Evolutionary conservation across 2,329 filamentous ascomycete species (phyloP).

Genomic region (Ceratocystis albifundus): DNA sequence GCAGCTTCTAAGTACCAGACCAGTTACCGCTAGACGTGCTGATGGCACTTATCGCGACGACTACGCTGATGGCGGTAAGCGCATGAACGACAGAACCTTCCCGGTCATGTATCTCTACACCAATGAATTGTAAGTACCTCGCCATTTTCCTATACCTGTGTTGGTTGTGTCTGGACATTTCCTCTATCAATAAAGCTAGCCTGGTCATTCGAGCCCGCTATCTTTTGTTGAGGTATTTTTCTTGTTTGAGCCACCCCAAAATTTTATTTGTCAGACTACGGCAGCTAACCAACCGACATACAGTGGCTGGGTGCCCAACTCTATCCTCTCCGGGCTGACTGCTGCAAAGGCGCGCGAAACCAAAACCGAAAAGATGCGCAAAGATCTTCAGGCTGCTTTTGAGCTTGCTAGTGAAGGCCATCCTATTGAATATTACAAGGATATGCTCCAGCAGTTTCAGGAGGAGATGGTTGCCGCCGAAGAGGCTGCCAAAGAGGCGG

Average conservation of each 20-base stretch:
- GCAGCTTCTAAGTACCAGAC: slow-evolving; percentile 62
- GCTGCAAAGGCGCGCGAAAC: slow-evolving; percentile 57
- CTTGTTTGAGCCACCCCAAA: background rate
- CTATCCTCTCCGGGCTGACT: slow-evolving; percentile 65
- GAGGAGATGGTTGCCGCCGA: slow-evolving; percentile 50
- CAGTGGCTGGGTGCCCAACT: slow-evolving; percentile 87
- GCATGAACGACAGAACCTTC: slow-evolving; percentile 72
- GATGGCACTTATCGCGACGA: slow-evolving; percentile 84
- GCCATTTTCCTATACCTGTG: background rate
- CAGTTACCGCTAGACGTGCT: slow-evolving; percentile 66
- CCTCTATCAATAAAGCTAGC: background rate
- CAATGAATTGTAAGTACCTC: slow-evolving; percentile 81
- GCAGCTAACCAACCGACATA: slow-evolving; percentile 5
- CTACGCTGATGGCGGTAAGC: slow-evolving; percentile 78
- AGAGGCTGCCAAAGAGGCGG: slow-evolving; percentile 39
- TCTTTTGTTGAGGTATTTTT: slow-evolving; percentile 7
- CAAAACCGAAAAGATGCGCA: slow-evolving; percentile 66
- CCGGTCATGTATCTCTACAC: slow-evolving; percentile 91
- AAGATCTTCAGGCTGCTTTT: slow-evolving; percentile 68
- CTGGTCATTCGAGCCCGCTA: too few species aligned
- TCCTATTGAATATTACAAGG: slow-evolving; percentile 71
- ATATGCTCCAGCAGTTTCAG: slow-evolving; percentile 57
- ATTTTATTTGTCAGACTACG: background rate
- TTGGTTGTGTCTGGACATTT: background rate
- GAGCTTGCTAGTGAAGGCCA: slow-evolving; percentile 67